Conservation (phyloP, 1,284 basidiomycete genomes). For the Athelia sp. region DNA sequence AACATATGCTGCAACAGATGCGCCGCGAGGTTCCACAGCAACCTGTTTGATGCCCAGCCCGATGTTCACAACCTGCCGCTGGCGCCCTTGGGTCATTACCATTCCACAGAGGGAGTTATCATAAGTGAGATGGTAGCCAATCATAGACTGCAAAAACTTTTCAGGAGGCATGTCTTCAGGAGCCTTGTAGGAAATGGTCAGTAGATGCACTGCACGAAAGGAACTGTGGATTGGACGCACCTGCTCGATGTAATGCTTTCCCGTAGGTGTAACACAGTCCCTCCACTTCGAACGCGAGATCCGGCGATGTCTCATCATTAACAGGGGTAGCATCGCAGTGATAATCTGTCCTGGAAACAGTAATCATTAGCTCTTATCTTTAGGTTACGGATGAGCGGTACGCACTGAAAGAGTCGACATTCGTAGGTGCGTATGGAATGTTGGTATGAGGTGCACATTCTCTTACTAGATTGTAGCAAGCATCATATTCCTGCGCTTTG, state of each 20-base stretch:
- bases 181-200: slow-evolving; percentile 20
- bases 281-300: slow-evolving; percentile 71
- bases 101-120: slow-evolving; percentile 68
- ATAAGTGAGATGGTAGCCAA: slow-evolving; percentile 70
- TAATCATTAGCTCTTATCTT: slow-evolving; percentile 1
- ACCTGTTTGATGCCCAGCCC: slow-evolving; percentile 70
- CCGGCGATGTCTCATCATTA: slow-evolving; percentile 79
- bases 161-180: slow-evolving; percentile 56
- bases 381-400: slow-evolving; percentile 1
- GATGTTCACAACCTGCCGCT: slow-evolving; percentile 70
- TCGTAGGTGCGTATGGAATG: slow-evolving; percentile 46
- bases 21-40: slow-evolving; percentile 51
- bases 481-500: slow-evolving; percentile 58
- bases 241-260: slow-evolving; percentile 80
- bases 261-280: slow-evolving; percentile 51
- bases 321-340: slow-evolving; percentile 67
- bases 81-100: slow-evolving; percentile 76
- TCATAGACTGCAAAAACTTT: slow-evolving; percentile 62
- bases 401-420: slow-evolving; percentile 63
- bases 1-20: slow-evolving; percentile 52
- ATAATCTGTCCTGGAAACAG: slow-evolving; percentile 53
- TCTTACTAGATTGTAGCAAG: slow-evolving; percentile 50
- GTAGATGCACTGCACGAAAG: slow-evolving; percentile 13
- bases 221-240: slow-evolving; percentile 30
- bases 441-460: slow-evolving; percentile 52